These are phyloP conservation scores for Trypanosoma mega DNA, from an alignment of 208 protist genomes.

Conservation along the genomic window DNA sequence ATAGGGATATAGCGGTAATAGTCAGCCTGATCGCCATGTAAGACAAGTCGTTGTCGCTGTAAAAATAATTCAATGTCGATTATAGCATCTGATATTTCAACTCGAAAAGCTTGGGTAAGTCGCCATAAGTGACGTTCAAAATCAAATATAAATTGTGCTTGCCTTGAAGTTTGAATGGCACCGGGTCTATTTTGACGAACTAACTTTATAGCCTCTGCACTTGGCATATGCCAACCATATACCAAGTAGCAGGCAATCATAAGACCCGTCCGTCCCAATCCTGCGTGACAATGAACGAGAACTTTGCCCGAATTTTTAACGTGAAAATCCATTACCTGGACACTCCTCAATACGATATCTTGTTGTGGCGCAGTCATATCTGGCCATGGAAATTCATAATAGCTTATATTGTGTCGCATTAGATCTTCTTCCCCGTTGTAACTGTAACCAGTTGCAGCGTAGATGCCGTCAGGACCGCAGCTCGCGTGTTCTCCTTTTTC, in stretches of 20 bases:
- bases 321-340: constrained; percentile 91
- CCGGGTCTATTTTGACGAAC: constrained; percentile 69
- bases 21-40: constrained; percentile 83
- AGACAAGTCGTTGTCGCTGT: constrained; percentile 68
- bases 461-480: constrained; percentile 87
- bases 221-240: constrained; percentile 76
- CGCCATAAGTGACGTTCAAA: constrained; percentile 88
- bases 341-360: constrained; percentile 85
- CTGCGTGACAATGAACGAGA: constrained; percentile 92
- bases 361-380: constrained; percentile 91
- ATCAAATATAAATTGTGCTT: constrained; percentile 81
- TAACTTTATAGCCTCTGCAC: constrained; percentile 68
- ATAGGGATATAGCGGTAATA: constrained; percentile 72
- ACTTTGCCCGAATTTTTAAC: constrained; percentile 84
- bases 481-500: constrained; percentile 91
- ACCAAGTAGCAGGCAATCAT: constrained; percentile 92
- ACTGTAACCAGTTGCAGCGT: constrained; percentile 86
- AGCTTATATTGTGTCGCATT: constrained; percentile 83
- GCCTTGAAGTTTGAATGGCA: constrained; percentile 84
- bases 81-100: constrained; percentile 73
- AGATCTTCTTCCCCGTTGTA: constrained; percentile 86
- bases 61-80: constrained; percentile 79
- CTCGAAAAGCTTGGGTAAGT: constrained; percentile 74
- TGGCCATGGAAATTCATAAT: constrained; percentile 91
- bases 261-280: constrained; percentile 87